These are phyloP conservation scores for Hemileia vastatrix DNA, from an alignment of 1,284 basidiomycete genomes.

Conservation along the genomic window DNA sequence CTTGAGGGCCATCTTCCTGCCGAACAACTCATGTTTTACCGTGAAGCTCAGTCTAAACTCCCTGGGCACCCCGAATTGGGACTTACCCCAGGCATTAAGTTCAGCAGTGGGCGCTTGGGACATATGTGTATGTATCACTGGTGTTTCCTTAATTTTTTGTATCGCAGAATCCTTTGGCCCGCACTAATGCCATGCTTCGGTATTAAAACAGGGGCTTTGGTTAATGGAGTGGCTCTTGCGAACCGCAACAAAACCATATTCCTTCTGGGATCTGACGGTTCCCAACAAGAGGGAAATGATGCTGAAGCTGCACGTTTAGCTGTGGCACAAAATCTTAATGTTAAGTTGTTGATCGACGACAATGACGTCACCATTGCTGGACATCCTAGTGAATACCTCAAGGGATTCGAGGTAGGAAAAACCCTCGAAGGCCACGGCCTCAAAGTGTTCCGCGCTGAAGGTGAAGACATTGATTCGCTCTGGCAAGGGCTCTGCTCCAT, in stretches of 20 bases:
- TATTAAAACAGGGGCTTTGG: conserved; percentile 39
- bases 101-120: conserved; percentile 55
- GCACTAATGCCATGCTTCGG: too few species aligned
- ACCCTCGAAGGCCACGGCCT: conserved; percentile 69
- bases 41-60: conserved; percentile 68
- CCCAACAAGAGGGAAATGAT: conserved; percentile 78
- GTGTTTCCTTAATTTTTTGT: conserved; percentile 65
- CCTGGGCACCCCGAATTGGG: conserved; percentile 77
- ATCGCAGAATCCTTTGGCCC: conserved; percentile 50
- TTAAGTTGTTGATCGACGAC: conserved; percentile 74
- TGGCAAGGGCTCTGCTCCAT: conserved; percentile 57
- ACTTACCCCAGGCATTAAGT: conserved; percentile 72
- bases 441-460: conserved; percentile 60
- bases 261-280: conserved; percentile 72
- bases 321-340: conserved; percentile 65
- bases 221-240: conserved; percentile 70
- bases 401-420: conserved; percentile 60
- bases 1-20: conserved; percentile 60
- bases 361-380: conserved; percentile 72
- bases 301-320: conserved; percentile 75
- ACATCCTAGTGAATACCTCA: conserved; percentile 70
- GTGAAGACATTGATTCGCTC: conserved; percentile 65
- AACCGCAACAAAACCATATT: conserved; percentile 65
- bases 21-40: conserved; percentile 69
- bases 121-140: conserved; percentile 38